phyloP scores from a whole-genome alignment of 495 filamentous ascomycete genomes.

The Geoglossum glabrum region DNA sequence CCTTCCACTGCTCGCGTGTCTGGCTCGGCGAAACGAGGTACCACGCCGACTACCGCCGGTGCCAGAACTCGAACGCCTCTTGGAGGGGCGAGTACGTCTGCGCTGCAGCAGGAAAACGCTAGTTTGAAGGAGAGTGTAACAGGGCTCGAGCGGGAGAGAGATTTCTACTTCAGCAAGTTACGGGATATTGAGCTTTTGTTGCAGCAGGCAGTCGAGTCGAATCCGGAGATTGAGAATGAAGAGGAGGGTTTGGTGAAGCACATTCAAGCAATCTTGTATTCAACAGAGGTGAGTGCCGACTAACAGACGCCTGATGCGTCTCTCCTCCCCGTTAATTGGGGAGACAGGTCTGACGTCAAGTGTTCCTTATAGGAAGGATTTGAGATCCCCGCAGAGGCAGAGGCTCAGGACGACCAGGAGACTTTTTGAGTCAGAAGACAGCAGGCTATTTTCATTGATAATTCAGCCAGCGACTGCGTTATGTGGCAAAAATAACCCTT shows the following conservation, averaged over 20 bases:
- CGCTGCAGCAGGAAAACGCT: constrained; percentile 58
- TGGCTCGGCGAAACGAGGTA: constrained; percentile 41
- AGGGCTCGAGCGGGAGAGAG: constrained; percentile 81
- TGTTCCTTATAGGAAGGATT: constrained; percentile 39
- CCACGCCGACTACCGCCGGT: constrained; percentile 38
- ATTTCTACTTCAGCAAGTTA: constrained; percentile 98
- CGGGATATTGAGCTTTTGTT: constrained; percentile 89
- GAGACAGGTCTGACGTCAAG: constrained; percentile 2
- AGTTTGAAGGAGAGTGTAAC: constrained; percentile 68
- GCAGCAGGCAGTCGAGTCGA: constrained; percentile 74
- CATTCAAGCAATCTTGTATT: constrained; percentile 92
- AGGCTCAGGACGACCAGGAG: constrained; percentile 48
- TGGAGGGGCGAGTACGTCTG: constrained; percentile 21
- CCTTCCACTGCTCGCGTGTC: constrained; percentile 25
- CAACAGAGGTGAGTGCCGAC: constrained; percentile 50
- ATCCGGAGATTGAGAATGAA: constrained; percentile 80
- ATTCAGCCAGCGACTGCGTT: constrained; percentile 3
- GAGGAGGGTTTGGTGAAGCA: constrained; percentile 80
- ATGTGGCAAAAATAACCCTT: background rate
- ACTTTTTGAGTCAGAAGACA: constrained; percentile 33
- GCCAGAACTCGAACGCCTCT: constrained; percentile 5
- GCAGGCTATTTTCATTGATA: background rate
- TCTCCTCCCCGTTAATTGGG: background rate
- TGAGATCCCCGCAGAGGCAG: constrained; percentile 56
- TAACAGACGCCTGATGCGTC: background rate